Evolutionary conservation across 2,329 filamentous ascomycete genomes (phyloP).

Genomic region (Cordyceps fumosorosea): DNA sequence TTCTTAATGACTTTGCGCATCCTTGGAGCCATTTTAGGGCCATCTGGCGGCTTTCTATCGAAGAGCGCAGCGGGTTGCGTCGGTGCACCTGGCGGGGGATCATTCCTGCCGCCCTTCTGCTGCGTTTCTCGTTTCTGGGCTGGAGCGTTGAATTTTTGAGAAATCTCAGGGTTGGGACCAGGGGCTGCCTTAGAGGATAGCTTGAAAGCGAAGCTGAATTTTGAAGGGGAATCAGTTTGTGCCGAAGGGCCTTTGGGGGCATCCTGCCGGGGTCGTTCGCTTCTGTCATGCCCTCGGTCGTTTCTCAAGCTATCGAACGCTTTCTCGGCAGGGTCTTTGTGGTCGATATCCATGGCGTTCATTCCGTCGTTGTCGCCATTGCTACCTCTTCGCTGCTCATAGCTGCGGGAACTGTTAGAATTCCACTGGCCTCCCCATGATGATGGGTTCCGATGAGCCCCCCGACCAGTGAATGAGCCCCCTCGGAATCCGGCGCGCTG

Average conservation of each 20-base stretch:
- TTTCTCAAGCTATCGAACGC: background rate
- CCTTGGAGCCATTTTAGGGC: constrained; percentile 35
- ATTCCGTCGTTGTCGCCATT: constrained; percentile 39
- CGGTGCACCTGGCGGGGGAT: constrained; percentile 43
- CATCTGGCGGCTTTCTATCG: constrained; percentile 27
- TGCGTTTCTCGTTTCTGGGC: constrained; percentile 38
- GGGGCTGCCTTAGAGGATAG: constrained; percentile 53
- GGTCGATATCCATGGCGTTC: constrained; percentile 55
- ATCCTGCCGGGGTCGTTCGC: constrained; percentile 1
- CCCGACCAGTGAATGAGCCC: constrained; percentile 39
- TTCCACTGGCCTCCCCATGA: constrained; percentile 68
- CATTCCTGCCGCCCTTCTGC: constrained; percentile 31
- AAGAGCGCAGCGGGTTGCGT: constrained; percentile 47
- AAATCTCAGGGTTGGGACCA: constrained; percentile 58
- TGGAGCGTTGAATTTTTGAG: constrained; percentile 60
- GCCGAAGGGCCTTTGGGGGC: constrained; percentile 39
- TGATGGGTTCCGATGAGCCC: constrained; percentile 51
- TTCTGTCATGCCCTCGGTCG: constrained; percentile 15
- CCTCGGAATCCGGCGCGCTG: constrained; percentile 44
- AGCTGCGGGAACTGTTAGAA: constrained; percentile 24
- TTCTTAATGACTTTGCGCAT: constrained; percentile 61
- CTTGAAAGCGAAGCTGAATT: constrained; percentile 94
- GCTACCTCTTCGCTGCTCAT: background rate
- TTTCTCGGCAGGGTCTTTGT: constrained; percentile 47
- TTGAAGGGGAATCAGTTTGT: constrained; percentile 42